Evolutionary conservation across 2,329 filamentous ascomycete species (phyloP).

Genomic region (Paracoccidioides brasiliensis): DNA sequence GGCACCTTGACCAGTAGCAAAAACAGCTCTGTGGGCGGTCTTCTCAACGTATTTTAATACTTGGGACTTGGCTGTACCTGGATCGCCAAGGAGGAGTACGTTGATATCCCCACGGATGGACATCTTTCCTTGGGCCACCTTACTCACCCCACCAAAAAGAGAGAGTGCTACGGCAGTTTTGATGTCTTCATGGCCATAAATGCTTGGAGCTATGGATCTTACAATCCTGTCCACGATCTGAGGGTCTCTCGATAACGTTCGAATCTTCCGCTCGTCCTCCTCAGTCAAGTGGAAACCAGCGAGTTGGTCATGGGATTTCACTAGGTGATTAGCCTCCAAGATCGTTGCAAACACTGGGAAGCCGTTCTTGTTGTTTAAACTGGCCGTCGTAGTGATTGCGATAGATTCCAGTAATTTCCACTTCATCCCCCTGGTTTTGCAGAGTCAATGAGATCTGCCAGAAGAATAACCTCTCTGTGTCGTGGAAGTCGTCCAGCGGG

Average conservation of each 20-base stretch:
- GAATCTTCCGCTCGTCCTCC: constrained; percentile 85
- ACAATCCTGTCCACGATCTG: constrained; percentile 88
- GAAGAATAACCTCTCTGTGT: constrained; percentile 82
- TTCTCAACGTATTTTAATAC: constrained; percentile 96
- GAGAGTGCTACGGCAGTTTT: constrained; percentile 93
- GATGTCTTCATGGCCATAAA: constrained; percentile 92
- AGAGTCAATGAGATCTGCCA: constrained; percentile 93
- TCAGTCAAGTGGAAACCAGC: constrained; percentile 92
- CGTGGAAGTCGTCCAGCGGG: constrained; percentile 88
- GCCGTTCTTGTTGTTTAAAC: constrained; percentile 96
- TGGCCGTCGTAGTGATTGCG: constrained; percentile 97
- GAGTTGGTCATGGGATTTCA: constrained; percentile 94
- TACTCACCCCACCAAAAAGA: constrained; percentile 87
- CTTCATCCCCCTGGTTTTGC: constrained; percentile 93
- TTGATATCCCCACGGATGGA: constrained; percentile 96
- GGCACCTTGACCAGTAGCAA: constrained; percentile 93
- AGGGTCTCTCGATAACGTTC: constrained; percentile 73
- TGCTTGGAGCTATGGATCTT: constrained; percentile 86
- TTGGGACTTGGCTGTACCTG: constrained; percentile 95
- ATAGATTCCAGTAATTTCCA: constrained; percentile 93
- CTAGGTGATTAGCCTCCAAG: constrained; percentile 89
- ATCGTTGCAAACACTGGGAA: constrained; percentile 98
- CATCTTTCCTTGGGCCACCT: constrained; percentile 77
- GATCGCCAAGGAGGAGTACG: constrained; percentile 87
- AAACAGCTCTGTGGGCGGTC: constrained; percentile 90